A percentile compares a stretch with the other conserved stretches of the same genome.
Evolutionary conservation across 2,329 filamentous ascomycete genomes (phyloP).

Genomic region (Calonectria pauciramosa): DNA sequence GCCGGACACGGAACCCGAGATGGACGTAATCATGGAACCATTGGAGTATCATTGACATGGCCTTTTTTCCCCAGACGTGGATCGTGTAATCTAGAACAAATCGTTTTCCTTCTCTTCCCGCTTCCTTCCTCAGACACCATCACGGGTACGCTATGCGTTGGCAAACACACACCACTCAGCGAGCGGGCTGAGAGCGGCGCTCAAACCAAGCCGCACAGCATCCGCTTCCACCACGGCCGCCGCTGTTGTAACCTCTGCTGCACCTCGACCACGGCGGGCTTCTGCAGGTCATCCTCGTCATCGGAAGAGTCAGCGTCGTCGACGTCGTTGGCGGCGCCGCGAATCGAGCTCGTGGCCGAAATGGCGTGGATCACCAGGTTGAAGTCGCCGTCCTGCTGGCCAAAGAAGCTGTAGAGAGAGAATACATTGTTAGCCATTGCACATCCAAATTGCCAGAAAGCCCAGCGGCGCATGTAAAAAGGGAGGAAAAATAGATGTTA

Average conservation of each 20-base stretch:
- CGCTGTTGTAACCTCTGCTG: slow-evolving; percentile 13
- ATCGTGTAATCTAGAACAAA: background rate
- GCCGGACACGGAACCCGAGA: slow-evolving; percentile 20
- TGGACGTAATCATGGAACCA: background rate
- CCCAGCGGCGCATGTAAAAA: background rate
- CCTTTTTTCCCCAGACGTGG: background rate
- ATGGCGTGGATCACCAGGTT: slow-evolving; percentile 49
- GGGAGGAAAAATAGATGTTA: slow-evolving; percentile 52
- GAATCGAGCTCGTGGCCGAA: slow-evolving; percentile 40
- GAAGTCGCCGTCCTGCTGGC: slow-evolving; percentile 78
- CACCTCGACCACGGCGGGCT: slow-evolving; percentile 17
- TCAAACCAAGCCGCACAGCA: slow-evolving; percentile 47
- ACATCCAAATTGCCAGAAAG: background rate
- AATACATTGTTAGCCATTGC: slow-evolving; percentile 38
- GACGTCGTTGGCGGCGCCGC: background rate
- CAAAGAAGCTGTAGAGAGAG: slow-evolving; percentile 75
- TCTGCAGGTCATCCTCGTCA: slow-evolving; percentile 42
- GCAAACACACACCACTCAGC: background rate
- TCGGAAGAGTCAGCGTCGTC: slow-evolving; percentile 30
- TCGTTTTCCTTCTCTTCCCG: background rate
- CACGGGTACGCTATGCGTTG: background rate
- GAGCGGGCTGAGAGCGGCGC: background rate
- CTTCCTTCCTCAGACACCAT: background rate
- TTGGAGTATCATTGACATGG: background rate
- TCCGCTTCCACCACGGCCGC: slow-evolving; percentile 40